Evolutionary conservation across 371 early-diverging fungal species (phyloP).

Genomic region (Apophysomyces trapeziformis): DNA sequence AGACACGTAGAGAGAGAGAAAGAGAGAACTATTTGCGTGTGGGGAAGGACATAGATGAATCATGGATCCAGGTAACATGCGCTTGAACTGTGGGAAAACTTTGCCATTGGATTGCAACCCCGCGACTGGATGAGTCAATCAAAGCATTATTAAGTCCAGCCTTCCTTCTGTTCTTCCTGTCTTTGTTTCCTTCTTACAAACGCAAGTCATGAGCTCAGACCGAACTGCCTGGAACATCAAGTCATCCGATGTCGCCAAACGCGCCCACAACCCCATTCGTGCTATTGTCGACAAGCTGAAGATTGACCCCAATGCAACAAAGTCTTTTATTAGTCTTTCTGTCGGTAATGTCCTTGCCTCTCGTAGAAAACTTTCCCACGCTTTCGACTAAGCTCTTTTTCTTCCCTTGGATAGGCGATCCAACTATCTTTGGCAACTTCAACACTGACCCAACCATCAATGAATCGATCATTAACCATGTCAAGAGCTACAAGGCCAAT

Average conservation of each 20-base stretch:
- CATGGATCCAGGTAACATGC: neutral
- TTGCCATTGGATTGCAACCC: slow-evolving; percentile 15
- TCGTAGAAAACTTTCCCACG: neutral
- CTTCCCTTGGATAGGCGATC: slow-evolving; percentile 65
- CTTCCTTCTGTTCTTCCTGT: slow-evolving; percentile 8
- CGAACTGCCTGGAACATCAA: slow-evolving; percentile 52
- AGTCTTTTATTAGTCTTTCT: slow-evolving; percentile 80
- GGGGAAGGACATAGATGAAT: slow-evolving; percentile 20
- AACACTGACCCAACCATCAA: slow-evolving; percentile 71
- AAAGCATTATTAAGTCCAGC: slow-evolving; percentile 3
- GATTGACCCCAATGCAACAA: slow-evolving; percentile 69
- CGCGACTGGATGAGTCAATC: slow-evolving; percentile 2
- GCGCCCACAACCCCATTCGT: slow-evolving; percentile 91
- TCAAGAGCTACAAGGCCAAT: slow-evolving; percentile 74
- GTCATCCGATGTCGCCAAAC: slow-evolving; percentile 65
- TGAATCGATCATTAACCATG: slow-evolving; percentile 70
- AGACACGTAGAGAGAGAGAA: too few relatives aligned
- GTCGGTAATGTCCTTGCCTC: slow-evolving; percentile 54
- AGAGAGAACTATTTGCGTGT: too few relatives aligned
- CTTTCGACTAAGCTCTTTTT: slow-evolving; percentile 5
- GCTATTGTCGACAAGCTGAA: slow-evolving; percentile 81
- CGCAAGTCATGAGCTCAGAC: slow-evolving; percentile 28
- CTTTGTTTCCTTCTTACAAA: neutral
- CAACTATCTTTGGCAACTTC: slow-evolving; percentile 92
- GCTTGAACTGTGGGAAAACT: slow-evolving; percentile 2